Conservation (phyloP, 2,329 filamentous ascomycete genomes). For the Xylaria sp. region DNA sequence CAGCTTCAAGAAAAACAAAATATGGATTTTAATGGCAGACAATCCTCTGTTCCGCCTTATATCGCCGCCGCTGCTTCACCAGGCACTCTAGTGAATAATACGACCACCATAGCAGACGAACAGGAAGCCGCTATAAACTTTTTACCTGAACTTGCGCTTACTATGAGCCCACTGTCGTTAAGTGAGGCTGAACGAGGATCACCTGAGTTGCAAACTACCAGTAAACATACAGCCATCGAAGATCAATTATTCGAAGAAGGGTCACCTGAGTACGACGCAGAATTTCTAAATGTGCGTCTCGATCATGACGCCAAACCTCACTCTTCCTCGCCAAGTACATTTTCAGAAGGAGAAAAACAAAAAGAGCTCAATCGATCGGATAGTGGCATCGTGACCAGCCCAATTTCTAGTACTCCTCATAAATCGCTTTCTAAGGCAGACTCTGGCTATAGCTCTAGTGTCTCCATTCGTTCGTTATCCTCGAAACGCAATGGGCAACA, state of each 20-base stretch:
- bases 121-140: conserved; percentile 22
- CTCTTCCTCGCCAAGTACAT: conserved; percentile 40
- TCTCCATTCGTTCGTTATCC: conserved; percentile 64
- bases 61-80: background rate
- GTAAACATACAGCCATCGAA: conserved; percentile 60
- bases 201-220: conserved; percentile 56
- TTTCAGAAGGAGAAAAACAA: conserved; percentile 37
- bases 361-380: conserved; percentile 54
- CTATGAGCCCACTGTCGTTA: conserved; percentile 51
- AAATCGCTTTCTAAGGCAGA: conserved; percentile 66
- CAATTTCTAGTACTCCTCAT: conserved; percentile 55
- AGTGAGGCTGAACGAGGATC: conserved; percentile 46
- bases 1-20: conserved; percentile 5
- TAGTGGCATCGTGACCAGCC: conserved; percentile 62
- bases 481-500: conserved; percentile 45
- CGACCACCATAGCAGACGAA: conserved; percentile 1
- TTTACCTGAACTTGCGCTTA: conserved; percentile 45
- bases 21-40: background rate
- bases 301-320: conserved; percentile 58
- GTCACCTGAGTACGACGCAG: conserved; percentile 44
- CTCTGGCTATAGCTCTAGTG: conserved; percentile 70
- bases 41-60: conserved; percentile 3
- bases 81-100: background rate
- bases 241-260: conserved; percentile 60
- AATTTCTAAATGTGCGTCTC: conserved; percentile 46